Evolutionary conservation across 805 yeast species (phyloP).

Genomic region (Kuraishia ogatae): DNA sequence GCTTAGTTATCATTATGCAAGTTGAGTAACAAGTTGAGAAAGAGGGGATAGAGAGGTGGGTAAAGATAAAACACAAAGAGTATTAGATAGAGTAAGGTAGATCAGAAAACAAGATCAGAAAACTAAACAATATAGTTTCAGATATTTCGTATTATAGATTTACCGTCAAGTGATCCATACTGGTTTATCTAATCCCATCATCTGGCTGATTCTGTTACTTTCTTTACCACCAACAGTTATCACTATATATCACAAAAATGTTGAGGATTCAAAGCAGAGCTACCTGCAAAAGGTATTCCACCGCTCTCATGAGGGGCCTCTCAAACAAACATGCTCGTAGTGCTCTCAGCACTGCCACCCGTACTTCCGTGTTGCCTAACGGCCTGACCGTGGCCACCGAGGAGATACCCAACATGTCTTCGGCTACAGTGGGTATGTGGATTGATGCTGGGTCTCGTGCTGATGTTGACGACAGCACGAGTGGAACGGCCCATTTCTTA

Average conservation of each 20-base stretch:
- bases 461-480: constrained; percentile 68
- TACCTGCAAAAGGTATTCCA: not conserved
- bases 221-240: not conserved
- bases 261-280: not conserved
- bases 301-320: not conserved
- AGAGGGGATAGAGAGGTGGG: too few species aligned
- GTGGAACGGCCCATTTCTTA: constrained; percentile 94
- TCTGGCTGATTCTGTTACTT: not conserved
- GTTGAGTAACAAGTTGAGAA: not conserved
- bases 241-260: not conserved
- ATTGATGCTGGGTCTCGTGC: constrained; percentile 98
- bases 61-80: not conserved
- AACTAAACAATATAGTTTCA: too few species aligned
- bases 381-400: constrained; percentile 95
- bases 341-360: constrained; percentile 31
- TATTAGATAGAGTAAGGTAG: too few species aligned
- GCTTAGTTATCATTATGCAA: not conserved
- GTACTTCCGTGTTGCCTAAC: constrained; percentile 72
- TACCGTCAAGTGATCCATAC: too few species aligned
- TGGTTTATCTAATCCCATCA: not conserved
- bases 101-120: too few species aligned
- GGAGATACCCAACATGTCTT: constrained; percentile 72
- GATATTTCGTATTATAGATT: too few species aligned
- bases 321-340: not conserved
- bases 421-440: constrained; percentile 98